These are phyloP conservation scores for Xylariaceae sp. DNA, from an alignment of 2,329 filamentous ascomycete genomes.

Conservation along the genomic window DNA sequence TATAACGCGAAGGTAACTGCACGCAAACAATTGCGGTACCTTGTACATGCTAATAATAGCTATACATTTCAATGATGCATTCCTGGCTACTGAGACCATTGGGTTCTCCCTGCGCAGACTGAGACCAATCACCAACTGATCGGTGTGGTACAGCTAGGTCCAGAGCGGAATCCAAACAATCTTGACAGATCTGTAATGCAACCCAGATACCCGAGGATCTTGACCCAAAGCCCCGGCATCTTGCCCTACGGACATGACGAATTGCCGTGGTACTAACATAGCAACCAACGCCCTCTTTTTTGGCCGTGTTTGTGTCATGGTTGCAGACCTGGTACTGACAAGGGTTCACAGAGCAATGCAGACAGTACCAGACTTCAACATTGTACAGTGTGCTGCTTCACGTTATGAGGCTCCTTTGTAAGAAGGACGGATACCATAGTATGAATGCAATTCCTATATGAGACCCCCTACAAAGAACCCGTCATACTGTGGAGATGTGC, in stretches of 20 bases:
- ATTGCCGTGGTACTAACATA: background rate
- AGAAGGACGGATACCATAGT: too few species aligned
- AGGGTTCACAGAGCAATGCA: too few species aligned
- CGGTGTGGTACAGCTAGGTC: background rate
- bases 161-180: conserved; percentile 3
- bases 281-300: too few species aligned
- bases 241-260: background rate
- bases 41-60: background rate
- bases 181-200: conserved; percentile 5
- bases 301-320: too few species aligned
- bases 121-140: background rate
- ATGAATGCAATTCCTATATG: too few species aligned
- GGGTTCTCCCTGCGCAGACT: background rate
- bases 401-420: too few species aligned
- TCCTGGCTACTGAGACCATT: too few species aligned
- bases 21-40: background rate
- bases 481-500: too few species aligned
- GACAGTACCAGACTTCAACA: too few species aligned
- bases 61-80: background rate
- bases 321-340: too few species aligned
- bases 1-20: background rate
- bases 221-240: background rate
- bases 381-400: too few species aligned
- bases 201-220: conserved; percentile 8
- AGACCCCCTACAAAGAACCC: too few species aligned